Evolutionary conservation across 2,329 filamentous ascomycete species (phyloP).

Genomic region (Pseudogymnoascus sp.): DNA sequence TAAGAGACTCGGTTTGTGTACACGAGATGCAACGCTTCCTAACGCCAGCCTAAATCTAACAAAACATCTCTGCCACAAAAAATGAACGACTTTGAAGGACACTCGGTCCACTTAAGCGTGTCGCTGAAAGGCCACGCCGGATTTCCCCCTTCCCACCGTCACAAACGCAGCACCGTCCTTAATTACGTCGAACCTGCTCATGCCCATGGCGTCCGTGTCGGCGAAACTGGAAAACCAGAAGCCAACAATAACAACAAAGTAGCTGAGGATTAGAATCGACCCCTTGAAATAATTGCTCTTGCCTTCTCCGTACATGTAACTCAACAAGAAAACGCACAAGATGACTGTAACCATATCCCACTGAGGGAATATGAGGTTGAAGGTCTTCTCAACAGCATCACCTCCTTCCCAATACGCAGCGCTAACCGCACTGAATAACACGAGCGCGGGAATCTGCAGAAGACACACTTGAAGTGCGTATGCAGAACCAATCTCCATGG

Average conservation of each 20-base stretch:
- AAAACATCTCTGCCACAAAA: background rate
- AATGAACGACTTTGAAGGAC: background rate
- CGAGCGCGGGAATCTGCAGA: slow-evolving; percentile 85
- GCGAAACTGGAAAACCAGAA: slow-evolving; percentile 71
- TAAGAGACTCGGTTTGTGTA: background rate
- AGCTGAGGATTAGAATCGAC: slow-evolving; percentile 85
- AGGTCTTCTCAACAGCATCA: slow-evolving; percentile 55
- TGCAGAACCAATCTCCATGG: slow-evolving; percentile 97
- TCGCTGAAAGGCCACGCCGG: slow-evolving; percentile 25
- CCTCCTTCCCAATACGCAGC: slow-evolving; percentile 46
- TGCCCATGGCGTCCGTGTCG: slow-evolving; percentile 26
- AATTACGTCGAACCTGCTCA: slow-evolving; percentile 28
- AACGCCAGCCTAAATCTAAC: background rate
- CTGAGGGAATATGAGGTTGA: slow-evolving; percentile 89
- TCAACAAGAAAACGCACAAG: slow-evolving; percentile 88
- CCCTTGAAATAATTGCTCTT: slow-evolving; percentile 99
- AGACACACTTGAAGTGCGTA: slow-evolving; percentile 95
- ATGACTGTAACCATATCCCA: slow-evolving; percentile 99
- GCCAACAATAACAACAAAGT: slow-evolving; percentile 82
- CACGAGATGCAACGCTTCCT: background rate
- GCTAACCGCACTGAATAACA: slow-evolving; percentile 79
- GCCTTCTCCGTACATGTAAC: slow-evolving; percentile 95
- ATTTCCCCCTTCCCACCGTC: slow-evolving; percentile 25
- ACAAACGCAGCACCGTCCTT: slow-evolving; percentile 26
- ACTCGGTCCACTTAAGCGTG: background rate